Evolutionary conservation across 1,284 basidiomycete species (phyloP).

Genomic region (Puccinia hordei): DNA sequence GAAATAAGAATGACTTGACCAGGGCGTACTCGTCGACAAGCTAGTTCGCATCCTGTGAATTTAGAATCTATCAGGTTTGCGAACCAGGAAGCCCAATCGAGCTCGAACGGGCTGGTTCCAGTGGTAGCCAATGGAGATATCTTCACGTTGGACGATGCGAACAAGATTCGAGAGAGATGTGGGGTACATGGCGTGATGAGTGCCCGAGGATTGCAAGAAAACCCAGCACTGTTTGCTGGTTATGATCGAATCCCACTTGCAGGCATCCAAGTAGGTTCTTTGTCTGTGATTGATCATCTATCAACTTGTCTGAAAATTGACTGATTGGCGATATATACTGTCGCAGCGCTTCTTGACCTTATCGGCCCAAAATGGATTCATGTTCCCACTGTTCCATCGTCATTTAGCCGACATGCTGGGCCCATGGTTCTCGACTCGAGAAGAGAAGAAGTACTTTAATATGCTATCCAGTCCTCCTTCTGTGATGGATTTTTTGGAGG

Average conservation of each 20-base stretch:
- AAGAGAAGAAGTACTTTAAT: constrained; percentile 65
- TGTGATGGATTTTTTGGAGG: constrained; percentile 63
- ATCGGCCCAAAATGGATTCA: constrained; percentile 63
- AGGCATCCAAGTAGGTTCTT: constrained; percentile 61
- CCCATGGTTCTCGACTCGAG: constrained; percentile 59
- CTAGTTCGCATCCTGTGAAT: constrained; percentile 64
- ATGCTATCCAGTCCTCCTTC: constrained; percentile 62
- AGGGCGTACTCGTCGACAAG: constrained; percentile 64
- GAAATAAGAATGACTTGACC: too few relatives aligned
- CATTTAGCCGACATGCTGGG: constrained; percentile 67
- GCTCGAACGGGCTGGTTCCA: constrained; percentile 62
- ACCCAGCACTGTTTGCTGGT: constrained; percentile 66
- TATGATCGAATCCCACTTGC: constrained; percentile 63
- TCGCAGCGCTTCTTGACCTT: constrained; percentile 62
- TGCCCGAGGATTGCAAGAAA: constrained; percentile 66
- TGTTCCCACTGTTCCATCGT: constrained; percentile 63
- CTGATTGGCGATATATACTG: neutral
- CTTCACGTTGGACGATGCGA: constrained; percentile 63
- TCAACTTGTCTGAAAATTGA: neutral
- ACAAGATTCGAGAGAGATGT: constrained; percentile 61
- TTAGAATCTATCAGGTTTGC: constrained; percentile 65
- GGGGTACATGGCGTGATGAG: constrained; percentile 66
- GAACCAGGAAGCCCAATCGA: constrained; percentile 61
- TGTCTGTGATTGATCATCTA: neutral
- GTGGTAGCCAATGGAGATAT: constrained; percentile 67